A percentile compares a stretch with the other conserved stretches of the same genome.
These are phyloP conservation scores for Nakazawaea ernobii DNA, from an alignment of 805 yeast species.

Conservation along the genomic window DNA sequence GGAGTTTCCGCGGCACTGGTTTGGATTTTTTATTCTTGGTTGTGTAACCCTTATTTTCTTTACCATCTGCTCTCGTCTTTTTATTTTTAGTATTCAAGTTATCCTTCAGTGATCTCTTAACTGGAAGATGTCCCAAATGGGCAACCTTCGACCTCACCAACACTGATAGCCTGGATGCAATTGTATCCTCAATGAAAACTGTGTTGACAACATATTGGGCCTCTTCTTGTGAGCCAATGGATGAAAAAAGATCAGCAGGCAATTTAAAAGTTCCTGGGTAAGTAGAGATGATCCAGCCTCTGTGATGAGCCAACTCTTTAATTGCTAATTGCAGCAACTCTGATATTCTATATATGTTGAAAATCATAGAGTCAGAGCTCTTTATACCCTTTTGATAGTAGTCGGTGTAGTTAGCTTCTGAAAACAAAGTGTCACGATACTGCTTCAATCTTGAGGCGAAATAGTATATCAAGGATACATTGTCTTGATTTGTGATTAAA, in stretches of 20 bases:
- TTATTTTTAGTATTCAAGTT: background rate
- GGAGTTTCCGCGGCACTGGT: slow-evolving; percentile 13
- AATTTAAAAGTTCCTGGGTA: slow-evolving; percentile 78
- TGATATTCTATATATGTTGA: slow-evolving; percentile 56
- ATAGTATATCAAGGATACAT: slow-evolving; percentile 68
- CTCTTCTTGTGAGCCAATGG: slow-evolving; percentile 50
- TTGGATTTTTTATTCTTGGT: background rate
- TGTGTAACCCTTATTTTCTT: slow-evolving; percentile 14
- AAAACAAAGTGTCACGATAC: slow-evolving; percentile 52
- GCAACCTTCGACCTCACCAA: slow-evolving; percentile 21
- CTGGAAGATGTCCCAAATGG: background rate
- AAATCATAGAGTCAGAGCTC: slow-evolving; percentile 8
- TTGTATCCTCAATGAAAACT: slow-evolving; percentile 47
- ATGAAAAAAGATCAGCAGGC: slow-evolving; percentile 64
- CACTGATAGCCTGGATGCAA: slow-evolving; percentile 31
- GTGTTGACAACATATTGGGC: slow-evolving; percentile 52
- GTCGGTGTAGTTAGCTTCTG: slow-evolving; percentile 23
- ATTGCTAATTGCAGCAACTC: slow-evolving; percentile 69
- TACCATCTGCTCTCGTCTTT: background rate
- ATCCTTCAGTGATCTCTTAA: background rate
- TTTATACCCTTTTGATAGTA: background rate
- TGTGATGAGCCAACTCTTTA: slow-evolving; percentile 48
- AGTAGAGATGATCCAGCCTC: slow-evolving; percentile 62
- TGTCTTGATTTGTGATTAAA: slow-evolving; percentile 55
- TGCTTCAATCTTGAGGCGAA: slow-evolving; percentile 76